These are phyloP conservation scores for Hericium coralloides DNA, from an alignment of 768 basidiomycete genomes.

Conservation along the genomic window DNA sequence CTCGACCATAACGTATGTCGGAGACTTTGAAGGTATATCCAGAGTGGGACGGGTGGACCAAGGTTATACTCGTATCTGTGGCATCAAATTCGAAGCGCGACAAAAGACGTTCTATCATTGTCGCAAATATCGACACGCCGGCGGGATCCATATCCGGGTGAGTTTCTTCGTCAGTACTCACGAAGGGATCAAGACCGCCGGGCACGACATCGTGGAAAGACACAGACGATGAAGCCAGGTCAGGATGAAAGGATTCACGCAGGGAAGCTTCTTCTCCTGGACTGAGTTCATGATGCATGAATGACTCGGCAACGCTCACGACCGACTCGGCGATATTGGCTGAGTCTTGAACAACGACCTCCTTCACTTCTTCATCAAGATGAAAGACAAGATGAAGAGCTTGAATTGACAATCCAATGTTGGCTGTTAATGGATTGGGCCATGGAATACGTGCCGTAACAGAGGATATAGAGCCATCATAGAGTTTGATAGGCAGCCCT, in stretches of 20 bases:
- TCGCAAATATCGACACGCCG: constrained; percentile 75
- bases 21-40: constrained; percentile 52
- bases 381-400: constrained; percentile 63
- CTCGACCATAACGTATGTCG: constrained; percentile 50
- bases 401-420: constrained; percentile 59
- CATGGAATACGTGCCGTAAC: constrained; percentile 77
- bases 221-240: constrained; percentile 18
- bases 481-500: constrained; percentile 57
- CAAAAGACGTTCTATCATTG: constrained; percentile 70
- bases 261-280: constrained; percentile 62
- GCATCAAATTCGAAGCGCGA: constrained; percentile 75
- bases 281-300: constrained; percentile 76
- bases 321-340: constrained; percentile 66
- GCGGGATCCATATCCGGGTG: constrained; percentile 49
- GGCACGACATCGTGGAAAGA: constrained; percentile 43
- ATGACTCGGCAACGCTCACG: constrained; percentile 77
- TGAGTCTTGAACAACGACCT: constrained; percentile 13
- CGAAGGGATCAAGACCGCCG: constrained; percentile 57
- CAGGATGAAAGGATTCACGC: constrained; percentile 56
- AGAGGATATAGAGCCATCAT: constrained; percentile 64
- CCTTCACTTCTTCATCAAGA: constrained; percentile 22
- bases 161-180: constrained; percentile 32
- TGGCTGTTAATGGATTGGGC: constrained; percentile 74
- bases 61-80: constrained; percentile 53
- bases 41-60: constrained; percentile 57